phyloP scores from a whole-genome alignment of 2,329 filamentous ascomycete species.

The Gyromitra esculenta region DNA sequence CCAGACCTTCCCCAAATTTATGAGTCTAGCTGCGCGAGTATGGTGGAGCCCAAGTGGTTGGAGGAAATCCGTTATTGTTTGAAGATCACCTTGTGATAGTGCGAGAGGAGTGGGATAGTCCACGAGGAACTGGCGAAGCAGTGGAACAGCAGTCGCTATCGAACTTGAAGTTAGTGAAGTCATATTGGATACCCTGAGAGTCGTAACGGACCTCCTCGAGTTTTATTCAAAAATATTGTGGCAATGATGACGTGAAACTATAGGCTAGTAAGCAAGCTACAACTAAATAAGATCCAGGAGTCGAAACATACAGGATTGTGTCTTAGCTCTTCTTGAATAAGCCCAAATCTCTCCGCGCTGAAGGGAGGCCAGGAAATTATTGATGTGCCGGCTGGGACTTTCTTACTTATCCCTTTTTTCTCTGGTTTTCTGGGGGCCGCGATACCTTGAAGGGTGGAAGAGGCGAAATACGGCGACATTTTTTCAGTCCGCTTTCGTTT shows the following conservation, averaged over 20 bases:
- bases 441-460: not conserved
- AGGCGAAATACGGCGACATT: constrained; percentile 12
- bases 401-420: constrained; percentile 11
- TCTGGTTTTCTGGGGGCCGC: not conserved
- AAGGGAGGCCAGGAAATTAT: constrained; percentile 74
- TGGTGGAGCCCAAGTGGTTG: constrained; percentile 75
- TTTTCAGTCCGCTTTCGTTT: not conserved
- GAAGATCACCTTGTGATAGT: constrained; percentile 70
- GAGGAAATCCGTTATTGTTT: constrained; percentile 66
- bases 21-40: constrained; percentile 73
- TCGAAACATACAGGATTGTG: constrained; percentile 66
- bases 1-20: constrained; percentile 77
- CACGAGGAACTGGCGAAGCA: constrained; percentile 74
- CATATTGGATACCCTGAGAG: not conserved
- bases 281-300: not conserved
- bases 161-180: not conserved
- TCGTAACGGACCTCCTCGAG: constrained; percentile 66
- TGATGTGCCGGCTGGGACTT: constrained; percentile 36
- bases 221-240: constrained; percentile 85
- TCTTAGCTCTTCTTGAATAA: constrained; percentile 83
- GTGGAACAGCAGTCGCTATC: constrained; percentile 72
- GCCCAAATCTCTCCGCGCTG: constrained; percentile 72
- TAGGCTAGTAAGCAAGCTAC: not conserved
- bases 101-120: constrained; percentile 73
- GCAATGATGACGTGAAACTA: constrained; percentile 80